Base-by-base conservation (phyloP, 352 stramenopile genomes). In the Phytophthora crassamura region DNA sequence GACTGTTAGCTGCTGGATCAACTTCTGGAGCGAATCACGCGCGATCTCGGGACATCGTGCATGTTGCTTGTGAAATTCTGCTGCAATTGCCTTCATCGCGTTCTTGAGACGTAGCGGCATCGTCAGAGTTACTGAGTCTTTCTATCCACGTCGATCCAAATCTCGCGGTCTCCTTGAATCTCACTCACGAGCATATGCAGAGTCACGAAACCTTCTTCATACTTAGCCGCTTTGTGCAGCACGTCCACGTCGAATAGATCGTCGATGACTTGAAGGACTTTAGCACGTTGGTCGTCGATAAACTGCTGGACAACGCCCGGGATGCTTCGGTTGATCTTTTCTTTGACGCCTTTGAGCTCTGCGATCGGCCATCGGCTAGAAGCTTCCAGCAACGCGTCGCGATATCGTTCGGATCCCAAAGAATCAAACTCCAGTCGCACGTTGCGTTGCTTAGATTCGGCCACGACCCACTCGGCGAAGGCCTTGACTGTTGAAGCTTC, bases 191-290 rank as follows among this genome's bases (percentile, higher is more conserved):
- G 54, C 2, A 22, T 5, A 8, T 66, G 22, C 2, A 78, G 36
- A 16, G 0, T 53, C 7, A 25, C 18, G 36, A 75, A 78, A 2
- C 50, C 60, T 2, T 64, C n/a, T n/a, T n/a, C 51, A 2, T n/a
- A 10, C 34, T 68, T 66, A 1, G 16, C 8, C 5, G 28, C 57
- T 7, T 69, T 54, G 39, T 71, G 22, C 12, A 83, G 15, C 8
- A 77, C 11, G 3, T 83, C 67, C 35, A 89, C 47, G 14, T 68
- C 58, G n/a, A 86, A 84, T 11, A 85, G 43, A 9, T 34, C 62
- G 9, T 64, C 46, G 2, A 61, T 48, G 16, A 67, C 28, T 0
- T 14, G 16, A 8, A 81, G 11, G 8, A 82, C 2, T n/a, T 16
- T 49, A 0, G 32, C 43, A 1, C 70, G 64, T 10, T 43, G 20